phyloP scores from a whole-genome alignment of 2,329 filamentous ascomycete species.

The Trichoderma aggressivum region DNA sequence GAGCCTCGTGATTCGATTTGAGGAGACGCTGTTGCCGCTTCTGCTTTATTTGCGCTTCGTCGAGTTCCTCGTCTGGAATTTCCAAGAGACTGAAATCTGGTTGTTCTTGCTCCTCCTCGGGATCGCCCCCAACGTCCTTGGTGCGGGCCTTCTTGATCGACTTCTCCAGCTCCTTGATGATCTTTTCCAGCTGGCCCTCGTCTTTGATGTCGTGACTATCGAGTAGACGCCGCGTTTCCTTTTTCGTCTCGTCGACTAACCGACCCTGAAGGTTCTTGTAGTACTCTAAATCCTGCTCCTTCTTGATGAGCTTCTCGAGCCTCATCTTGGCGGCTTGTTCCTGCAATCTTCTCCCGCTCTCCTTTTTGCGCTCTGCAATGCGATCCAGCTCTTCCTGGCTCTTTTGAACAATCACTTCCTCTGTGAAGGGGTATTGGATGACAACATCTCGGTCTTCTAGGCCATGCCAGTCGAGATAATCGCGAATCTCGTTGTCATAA shows the following conservation, averaged over 20 bases:
- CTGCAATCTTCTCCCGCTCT: conserved; percentile 85
- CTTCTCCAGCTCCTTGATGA: conserved; percentile 85
- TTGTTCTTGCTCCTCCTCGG: conserved; percentile 75
- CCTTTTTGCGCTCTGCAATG: conserved; percentile 90
- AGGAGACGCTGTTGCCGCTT: conserved; percentile 90
- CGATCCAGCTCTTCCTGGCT: conserved; percentile 88
- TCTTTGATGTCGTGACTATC: conserved; percentile 92
- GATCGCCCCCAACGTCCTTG: conserved; percentile 82
- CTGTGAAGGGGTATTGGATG: conserved; percentile 89
- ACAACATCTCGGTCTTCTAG: conserved; percentile 85
- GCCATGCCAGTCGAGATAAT: conserved; percentile 85
- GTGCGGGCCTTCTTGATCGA: conserved; percentile 86
- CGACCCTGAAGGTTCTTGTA: conserved; percentile 78
- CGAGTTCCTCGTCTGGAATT: conserved; percentile 84
- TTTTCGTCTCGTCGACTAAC: conserved; percentile 77
- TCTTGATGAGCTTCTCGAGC: conserved; percentile 88
- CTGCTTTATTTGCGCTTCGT: conserved; percentile 85
- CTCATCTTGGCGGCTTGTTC: conserved; percentile 98
- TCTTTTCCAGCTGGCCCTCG: conserved; percentile 78
- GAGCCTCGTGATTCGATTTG: conserved; percentile 92
- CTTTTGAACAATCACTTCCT: conserved; percentile 87
- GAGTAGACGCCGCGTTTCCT: conserved; percentile 80
- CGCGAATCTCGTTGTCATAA: conserved; percentile 73
- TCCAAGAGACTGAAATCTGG: conserved; percentile 88
- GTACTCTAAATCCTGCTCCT: conserved; percentile 93